Evolutionary conservation across 176 grass and related monocot species (phyloP), one percentile per base, ranked within the genome.

Genomic region (Oryza officinalis): DNA sequence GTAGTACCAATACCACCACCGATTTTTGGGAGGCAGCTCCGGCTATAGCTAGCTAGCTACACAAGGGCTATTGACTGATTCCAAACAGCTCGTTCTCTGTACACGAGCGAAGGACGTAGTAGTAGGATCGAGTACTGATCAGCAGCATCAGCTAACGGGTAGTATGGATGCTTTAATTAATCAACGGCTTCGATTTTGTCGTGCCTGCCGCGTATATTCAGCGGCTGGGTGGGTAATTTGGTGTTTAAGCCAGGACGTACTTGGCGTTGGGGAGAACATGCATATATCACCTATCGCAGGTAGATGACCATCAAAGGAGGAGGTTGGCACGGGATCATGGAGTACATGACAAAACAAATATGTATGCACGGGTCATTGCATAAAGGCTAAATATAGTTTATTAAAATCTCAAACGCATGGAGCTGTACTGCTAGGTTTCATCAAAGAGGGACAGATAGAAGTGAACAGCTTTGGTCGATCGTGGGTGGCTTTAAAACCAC

Each of bases 391-490:
- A 11, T 77, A 26, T 18, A 59, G 10, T 40, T 15, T 8, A 27
- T 63, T 77, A 17, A 67, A 14, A 27, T 68, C 63, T 66, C 41
- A 54, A 23, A 38, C n/a, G 63, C 61, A 63, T 18, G 33, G 75
- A 61, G 57, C n/a, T 61, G 57, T 7, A 17, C 10, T 40, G 52
- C 6, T 57, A 40, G 5, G 9, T 9, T 9, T 27, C 28, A 17
- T 75, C 46, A 75, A 54, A 68, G 63, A 79, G 77, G 37, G 23
- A n/a, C 50, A 57, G 18, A 57, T 57, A 10, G 63, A 45, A 23
- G 1, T 67, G 14, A 22, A 32, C 63, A 41, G 78, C 37, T 30
- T 33, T 59, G 3, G 20, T 57, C 15, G 50, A 22, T 57, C 57
- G 18, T 15, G n/a, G 11, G 6, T 25, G 37, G 22, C n/a, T 33